phyloP scores from a whole-genome alignment of 331 rosid genomes.

The Erythrophleum ivorense region DNA sequence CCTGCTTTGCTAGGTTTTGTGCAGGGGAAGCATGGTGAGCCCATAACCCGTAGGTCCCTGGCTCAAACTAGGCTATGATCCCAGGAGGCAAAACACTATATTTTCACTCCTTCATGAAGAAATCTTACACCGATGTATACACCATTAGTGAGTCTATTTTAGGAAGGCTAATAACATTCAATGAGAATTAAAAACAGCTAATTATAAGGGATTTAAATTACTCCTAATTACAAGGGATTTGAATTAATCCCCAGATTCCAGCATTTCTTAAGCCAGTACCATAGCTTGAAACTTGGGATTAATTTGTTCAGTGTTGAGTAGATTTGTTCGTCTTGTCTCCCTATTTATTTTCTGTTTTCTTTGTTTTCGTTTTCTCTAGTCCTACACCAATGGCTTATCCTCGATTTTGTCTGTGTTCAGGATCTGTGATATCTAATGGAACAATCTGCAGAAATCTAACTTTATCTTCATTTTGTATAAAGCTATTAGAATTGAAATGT shows the following conservation, averaged over 20 bases:
- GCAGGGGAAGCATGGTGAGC: neutral
- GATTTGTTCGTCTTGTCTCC: neutral
- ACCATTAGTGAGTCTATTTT: neutral
- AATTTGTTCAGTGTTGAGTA: neutral
- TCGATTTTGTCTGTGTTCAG: neutral
- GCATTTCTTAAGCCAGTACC: neutral
- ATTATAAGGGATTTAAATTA: too few relatives aligned
- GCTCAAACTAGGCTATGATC: too few relatives aligned
- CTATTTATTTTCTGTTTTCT: neutral
- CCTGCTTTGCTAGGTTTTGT: neutral
- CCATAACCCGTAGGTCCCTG: too few relatives aligned
- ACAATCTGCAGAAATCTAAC: slow-evolving; percentile 10
- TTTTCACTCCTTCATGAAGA: too few relatives aligned
- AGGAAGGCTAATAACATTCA: neutral
- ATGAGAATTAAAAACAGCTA: neutral
- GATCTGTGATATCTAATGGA: slow-evolving; percentile 1
- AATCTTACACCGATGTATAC: too few relatives aligned
- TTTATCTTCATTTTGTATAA: slow-evolving; percentile 2
- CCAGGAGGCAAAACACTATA: too few relatives aligned
- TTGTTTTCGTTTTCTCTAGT: neutral
- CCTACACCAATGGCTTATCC: neutral
- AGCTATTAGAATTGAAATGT: slow-evolving; percentile 12
- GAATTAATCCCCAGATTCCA: neutral
- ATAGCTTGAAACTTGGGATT: neutral
- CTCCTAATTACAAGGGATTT: neutral